phyloP scores from a whole-genome alignment of 1,284 basidiomycete genomes.

The Trametes polyzona region DNA sequence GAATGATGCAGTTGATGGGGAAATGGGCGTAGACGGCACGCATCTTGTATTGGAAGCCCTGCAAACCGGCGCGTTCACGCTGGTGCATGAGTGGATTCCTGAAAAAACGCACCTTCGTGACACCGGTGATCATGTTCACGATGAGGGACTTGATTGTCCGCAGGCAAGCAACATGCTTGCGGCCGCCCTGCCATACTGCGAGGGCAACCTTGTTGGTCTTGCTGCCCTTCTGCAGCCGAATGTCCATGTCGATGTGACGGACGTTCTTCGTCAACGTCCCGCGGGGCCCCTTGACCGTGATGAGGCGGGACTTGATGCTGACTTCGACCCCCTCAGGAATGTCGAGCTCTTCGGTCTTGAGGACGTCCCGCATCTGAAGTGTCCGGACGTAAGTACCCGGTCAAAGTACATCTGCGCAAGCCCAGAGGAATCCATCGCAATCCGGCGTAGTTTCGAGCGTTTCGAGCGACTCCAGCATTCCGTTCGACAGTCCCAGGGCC shows the following conservation, averaged over 20 bases:
- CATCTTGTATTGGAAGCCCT: conserved; percentile 99
- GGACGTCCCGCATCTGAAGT: conserved; percentile 85
- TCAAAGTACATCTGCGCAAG: conserved; percentile 31
- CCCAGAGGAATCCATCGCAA: conserved; percentile 37
- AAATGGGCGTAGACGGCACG: conserved; percentile 99
- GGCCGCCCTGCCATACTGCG: conserved; percentile 96
- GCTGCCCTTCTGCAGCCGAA: conserved; percentile 78
- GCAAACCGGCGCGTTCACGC: conserved; percentile 1
- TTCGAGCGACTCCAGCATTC: conserved; percentile 7
- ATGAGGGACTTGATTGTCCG: conserved; percentile 95
- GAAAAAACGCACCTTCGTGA: conserved; percentile 75
- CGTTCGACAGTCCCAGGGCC: not conserved
- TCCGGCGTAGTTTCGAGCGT: conserved; percentile 8
- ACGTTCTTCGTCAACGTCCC: conserved; percentile 91
- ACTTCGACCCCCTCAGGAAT: conserved; percentile 89
- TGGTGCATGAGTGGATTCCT: not conserved
- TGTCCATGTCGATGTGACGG: conserved; percentile 97
- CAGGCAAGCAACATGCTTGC: conserved; percentile 99
- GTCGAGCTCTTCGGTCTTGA: conserved; percentile 92
- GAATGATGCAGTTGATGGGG: conserved; percentile 99
- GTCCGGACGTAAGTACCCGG: conserved; percentile 27
- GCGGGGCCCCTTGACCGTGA: conserved; percentile 89
- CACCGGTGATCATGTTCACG: conserved; percentile 97
- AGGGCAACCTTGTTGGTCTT: conserved; percentile 84
- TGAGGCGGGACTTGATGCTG: conserved; percentile 85